Percentiles rank a stretch among this genome's conserved stretches.
Conservation (phyloP, 208 protist species). For the Trypanosomatidae sp. region DNA sequence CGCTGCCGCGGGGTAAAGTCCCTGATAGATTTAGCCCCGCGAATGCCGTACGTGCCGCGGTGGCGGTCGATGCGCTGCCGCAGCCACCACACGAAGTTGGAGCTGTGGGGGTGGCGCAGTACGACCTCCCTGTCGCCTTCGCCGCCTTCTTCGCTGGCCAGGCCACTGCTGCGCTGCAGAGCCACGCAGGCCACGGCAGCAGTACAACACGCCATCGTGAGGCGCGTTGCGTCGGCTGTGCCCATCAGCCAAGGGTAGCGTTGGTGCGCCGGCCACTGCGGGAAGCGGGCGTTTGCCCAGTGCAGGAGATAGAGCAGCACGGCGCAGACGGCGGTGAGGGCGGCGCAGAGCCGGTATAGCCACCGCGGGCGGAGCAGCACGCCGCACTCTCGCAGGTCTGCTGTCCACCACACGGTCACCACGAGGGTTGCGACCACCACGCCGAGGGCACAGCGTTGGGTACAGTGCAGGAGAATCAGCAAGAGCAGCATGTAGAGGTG, state of each 20-base stretch:
- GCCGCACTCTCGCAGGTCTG: constrained; percentile 19
- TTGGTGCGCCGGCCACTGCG: background rate
- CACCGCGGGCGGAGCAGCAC: constrained; percentile 21
- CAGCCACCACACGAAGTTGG: constrained; percentile 14
- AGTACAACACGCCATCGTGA: constrained; percentile 4
- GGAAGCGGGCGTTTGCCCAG: constrained; percentile 13
- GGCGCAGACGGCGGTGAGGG: constrained; percentile 2
- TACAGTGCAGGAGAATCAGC: constrained; percentile 2
- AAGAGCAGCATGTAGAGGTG: constrained; percentile 23
- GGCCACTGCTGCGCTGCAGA: constrained; percentile 22
- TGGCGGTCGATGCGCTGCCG: constrained; percentile 8
- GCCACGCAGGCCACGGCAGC: constrained; percentile 16
- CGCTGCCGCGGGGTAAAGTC: too few species aligned
- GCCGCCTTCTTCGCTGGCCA: background rate
- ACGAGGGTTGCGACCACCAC: constrained; percentile 8
- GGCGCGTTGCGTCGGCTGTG: background rate
- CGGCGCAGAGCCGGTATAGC: constrained; percentile 3
- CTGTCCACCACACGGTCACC: constrained; percentile 7
- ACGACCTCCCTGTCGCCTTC: too few species aligned
- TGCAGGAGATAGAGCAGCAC: constrained; percentile 12
- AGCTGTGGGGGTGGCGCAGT: background rate
- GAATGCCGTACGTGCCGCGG: background rate
- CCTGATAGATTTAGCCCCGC: too few species aligned
- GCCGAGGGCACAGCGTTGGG: constrained; percentile 12
- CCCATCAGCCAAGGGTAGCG: constrained; percentile 17